phyloP scores from a whole-genome alignment of 352 stramenopile genomes.

The Albugo candida region DNA sequence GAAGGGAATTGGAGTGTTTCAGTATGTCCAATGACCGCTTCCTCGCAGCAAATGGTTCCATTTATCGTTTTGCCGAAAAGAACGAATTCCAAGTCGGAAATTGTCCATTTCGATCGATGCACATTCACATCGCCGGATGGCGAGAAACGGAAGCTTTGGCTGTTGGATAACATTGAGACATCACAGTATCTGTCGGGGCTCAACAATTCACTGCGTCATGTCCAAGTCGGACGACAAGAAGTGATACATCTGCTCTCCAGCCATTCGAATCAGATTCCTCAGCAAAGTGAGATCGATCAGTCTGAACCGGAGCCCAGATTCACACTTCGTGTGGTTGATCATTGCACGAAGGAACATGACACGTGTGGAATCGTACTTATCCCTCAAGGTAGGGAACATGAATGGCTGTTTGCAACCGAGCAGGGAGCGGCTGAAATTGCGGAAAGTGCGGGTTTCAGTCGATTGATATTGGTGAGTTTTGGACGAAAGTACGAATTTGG shows the following conservation, averaged over 20 bases:
- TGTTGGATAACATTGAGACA: slow-evolving; percentile 30
- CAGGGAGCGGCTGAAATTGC: slow-evolving; percentile 44
- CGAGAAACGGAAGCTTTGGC: slow-evolving; percentile 19
- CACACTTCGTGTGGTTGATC: slow-evolving; percentile 35
- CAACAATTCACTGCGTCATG: slow-evolving; percentile 20
- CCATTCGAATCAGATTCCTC: slow-evolving; percentile 9
- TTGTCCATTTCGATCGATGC: slow-evolving; percentile 22
- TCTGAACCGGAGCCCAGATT: slow-evolving; percentile 26
- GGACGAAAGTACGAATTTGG: slow-evolving; percentile 39
- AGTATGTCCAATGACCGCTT: not conserved
- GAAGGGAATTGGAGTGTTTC: not conserved
- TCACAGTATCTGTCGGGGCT: slow-evolving; percentile 45
- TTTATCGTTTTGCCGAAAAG: slow-evolving; percentile 30
- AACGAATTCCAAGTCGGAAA: slow-evolving; percentile 6
- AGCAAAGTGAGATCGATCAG: not conserved
- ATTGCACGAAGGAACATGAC: slow-evolving; percentile 23
- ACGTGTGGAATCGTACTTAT: slow-evolving; percentile 55
- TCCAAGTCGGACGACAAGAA: slow-evolving; percentile 29
- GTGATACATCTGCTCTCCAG: slow-evolving; percentile 36
- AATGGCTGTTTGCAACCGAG: slow-evolving; percentile 62
- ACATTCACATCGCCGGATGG: slow-evolving; percentile 15
- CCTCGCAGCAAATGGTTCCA: slow-evolving; percentile 24
- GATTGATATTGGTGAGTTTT: slow-evolving; percentile 48
- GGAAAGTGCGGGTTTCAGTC: slow-evolving; percentile 33
- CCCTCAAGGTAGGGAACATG: slow-evolving; percentile 58